A percentile compares a stretch with the other conserved stretches of the same genome.
These are phyloP conservation scores for Saturnispora sanitii DNA, from an alignment of 805 yeast species.

Conservation along the genomic window DNA sequence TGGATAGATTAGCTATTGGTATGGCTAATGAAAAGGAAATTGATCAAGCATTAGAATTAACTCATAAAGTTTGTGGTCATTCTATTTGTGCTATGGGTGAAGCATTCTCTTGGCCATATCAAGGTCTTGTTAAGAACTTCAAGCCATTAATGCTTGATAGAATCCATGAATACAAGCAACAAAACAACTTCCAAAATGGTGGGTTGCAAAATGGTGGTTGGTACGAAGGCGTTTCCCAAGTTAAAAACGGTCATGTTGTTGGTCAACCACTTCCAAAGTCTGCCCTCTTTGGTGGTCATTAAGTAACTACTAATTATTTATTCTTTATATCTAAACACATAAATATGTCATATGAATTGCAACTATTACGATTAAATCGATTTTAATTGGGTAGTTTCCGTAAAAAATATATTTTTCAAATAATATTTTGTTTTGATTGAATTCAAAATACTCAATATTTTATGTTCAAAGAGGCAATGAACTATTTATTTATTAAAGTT, in stretches of 20 bases:
- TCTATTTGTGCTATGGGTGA: constrained; percentile 89
- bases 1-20: constrained; percentile 72
- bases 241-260: constrained; percentile 53
- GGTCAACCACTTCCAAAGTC: constrained; percentile 47
- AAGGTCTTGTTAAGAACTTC: constrained; percentile 78
- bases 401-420: neutral
- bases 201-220: constrained; percentile 63
- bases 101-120: constrained; percentile 91
- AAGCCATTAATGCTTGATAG: constrained; percentile 74
- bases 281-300: constrained; percentile 25
- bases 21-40: constrained; percentile 76
- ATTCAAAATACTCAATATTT: too few species aligned
- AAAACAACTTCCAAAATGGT: constrained; percentile 29
- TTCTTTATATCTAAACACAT: constrained; percentile 2
- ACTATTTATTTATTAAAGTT: too few species aligned
- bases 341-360: too few species aligned
- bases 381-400: too few species aligned
- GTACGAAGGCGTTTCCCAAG: constrained; percentile 44
- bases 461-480: too few species aligned
- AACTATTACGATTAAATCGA: too few species aligned
- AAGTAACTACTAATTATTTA: constrained; percentile 4
- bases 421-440: neutral
- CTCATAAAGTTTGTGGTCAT: constrained; percentile 84
- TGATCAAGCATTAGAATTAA: constrained; percentile 74
- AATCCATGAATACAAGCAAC: constrained; percentile 49